Percentiles rank a stretch among this genome's conserved stretches.
These are phyloP conservation scores for Botryotinia globosa DNA, from an alignment of 2,329 filamentous ascomycete genomes.

Conservation along the genomic window DNA sequence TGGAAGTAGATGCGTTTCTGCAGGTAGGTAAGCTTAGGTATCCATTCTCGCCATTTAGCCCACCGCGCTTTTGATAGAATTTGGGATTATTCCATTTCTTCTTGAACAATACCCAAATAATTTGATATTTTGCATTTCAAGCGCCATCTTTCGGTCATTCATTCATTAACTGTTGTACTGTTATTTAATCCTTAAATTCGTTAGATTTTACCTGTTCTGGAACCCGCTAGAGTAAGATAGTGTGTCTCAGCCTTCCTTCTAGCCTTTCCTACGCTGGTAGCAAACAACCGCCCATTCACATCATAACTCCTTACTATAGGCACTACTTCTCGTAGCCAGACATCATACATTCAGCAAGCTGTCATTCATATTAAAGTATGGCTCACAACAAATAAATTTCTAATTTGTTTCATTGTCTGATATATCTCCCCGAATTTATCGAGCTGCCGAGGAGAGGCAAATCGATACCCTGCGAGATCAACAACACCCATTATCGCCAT, in stretches of 20 bases:
- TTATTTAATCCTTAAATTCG: background rate
- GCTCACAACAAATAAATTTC: background rate
- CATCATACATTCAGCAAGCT: background rate
- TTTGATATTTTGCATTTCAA: background rate
- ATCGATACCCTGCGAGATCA: background rate
- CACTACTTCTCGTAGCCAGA: background rate
- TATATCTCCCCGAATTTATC: background rate
- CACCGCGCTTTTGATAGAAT: background rate
- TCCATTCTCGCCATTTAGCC: background rate
- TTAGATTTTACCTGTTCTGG: background rate
- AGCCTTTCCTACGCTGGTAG: slow-evolving; percentile 23
- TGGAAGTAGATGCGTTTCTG: background rate
- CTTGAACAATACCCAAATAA: background rate
- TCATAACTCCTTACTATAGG: background rate
- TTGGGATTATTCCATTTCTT: background rate
- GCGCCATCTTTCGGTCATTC: too few species aligned
- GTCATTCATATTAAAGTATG: background rate
- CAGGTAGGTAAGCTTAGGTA: background rate
- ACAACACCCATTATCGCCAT: slow-evolving; percentile 44
- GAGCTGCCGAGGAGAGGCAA: background rate
- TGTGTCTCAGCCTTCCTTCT: slow-evolving; percentile 22
- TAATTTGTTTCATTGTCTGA: background rate
- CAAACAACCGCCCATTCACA: background rate
- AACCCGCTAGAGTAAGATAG: background rate
- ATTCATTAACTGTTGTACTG: background rate